Base-by-base conservation (phyloP, 352 stramenopile genomes). In the Pythium guiyangense region DNA sequence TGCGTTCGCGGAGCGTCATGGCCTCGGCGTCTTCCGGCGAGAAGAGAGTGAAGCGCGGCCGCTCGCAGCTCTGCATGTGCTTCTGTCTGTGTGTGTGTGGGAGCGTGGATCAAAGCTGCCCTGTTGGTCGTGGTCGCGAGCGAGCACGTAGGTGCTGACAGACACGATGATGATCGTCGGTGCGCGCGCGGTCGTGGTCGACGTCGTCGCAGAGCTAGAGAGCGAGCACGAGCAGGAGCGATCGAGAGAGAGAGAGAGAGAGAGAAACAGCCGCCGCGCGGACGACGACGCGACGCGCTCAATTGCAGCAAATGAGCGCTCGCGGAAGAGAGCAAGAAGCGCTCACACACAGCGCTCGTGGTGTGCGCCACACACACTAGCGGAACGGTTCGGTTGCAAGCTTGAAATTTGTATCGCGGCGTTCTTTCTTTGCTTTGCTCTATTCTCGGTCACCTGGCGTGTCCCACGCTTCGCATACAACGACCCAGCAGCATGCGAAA, bases 31-130 rank as follows among this genome's bases (percentile, higher is more conserved):
- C 82, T 57, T 84, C 82, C 5, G 62, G 66, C 9, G 82, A 82
- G 55, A 92, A 88, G 40, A 92, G 73, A 12, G 77, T 90, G 62
- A 91, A 71, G 49, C 79, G 77, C 64, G 84, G 77, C 44, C 74
- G 75, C 26, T 88, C 71, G 40, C 54, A 47, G 15, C 62, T 54
- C 49, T 58, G 44, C 59, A 66, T 66, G 50, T 47, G 42, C 27
- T 10, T 18, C 15, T 14, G 37, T 43, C 5, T 18, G 37, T 40
- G 35, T 15, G 18, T n/a, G 42, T 47, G 15, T 22, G 22, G 22
- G 1, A 22, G n/a, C n/a, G n/a, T 22, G 22, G 22, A 22, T 22
- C 22, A n/a, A n/a, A n/a, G n/a, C n/a, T n/a, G n/a, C n/a, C n/a
- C n/a, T n/a, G n/a, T n/a, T n/a, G 22, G 45, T 25, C 26, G n/a